These are phyloP conservation scores for Populus deltoides DNA, from an alignment of 345 rosid species.

Conservation along the genomic window DNA sequence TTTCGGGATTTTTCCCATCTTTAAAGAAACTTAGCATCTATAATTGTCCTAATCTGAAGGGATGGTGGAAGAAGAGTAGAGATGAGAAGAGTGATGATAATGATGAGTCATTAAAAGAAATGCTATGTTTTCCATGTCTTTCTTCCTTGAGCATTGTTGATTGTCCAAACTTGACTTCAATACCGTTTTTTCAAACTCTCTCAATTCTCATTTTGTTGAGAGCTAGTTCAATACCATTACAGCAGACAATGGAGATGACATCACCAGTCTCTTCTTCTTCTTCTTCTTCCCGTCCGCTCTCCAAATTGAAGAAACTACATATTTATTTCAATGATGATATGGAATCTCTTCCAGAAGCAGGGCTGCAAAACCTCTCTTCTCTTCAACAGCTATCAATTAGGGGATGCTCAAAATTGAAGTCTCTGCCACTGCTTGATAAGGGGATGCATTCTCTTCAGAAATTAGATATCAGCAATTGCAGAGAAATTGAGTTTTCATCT, in stretches of 20 bases:
- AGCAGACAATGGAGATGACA: background rate
- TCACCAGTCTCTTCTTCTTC: background rate
- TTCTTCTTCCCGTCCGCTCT: conserved; percentile 3
- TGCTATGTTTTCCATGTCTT: background rate
- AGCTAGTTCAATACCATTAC: background rate
- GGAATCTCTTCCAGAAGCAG: background rate
- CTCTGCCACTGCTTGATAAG: background rate
- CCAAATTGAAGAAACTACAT: background rate
- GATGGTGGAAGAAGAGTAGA: conserved; percentile 4
- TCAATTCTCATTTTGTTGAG: background rate
- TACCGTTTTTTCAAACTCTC: conserved; percentile 13
- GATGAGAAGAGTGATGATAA: background rate
- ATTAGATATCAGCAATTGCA: too few species aligned
- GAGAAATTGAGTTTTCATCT: too few species aligned
- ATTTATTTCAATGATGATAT: background rate
- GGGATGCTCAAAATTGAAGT: background rate
- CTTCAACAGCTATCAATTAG: background rate
- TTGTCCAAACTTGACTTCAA: conserved; percentile 4
- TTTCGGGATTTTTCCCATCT: conserved; percentile 1
- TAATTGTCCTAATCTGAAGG: background rate
- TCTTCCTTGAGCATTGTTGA: background rate
- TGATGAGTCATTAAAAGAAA: background rate
- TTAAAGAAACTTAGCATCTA: background rate
- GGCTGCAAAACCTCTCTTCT: conserved; percentile 7
- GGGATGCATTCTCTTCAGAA: too few species aligned